phyloP scores from a whole-genome alignment of 2,329 filamentous ascomycete genomes.

The Stenocarpella maydis region DNA sequence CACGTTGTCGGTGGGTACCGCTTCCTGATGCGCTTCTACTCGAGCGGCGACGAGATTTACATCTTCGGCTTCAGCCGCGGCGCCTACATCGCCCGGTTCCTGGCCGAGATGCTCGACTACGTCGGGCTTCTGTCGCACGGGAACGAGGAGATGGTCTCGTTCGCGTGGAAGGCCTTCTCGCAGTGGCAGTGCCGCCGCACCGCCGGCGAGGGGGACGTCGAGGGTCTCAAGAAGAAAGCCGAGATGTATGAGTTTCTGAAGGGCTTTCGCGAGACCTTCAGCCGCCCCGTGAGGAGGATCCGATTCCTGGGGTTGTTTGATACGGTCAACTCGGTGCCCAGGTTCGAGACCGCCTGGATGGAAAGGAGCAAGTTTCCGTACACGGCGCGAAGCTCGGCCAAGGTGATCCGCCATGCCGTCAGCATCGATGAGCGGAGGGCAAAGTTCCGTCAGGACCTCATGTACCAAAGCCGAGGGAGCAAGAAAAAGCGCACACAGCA shows the following conservation, averaged over 20 bases:
- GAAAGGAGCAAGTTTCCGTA: constrained; percentile 80
- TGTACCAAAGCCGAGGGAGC: constrained; percentile 57
- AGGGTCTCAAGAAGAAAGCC: constrained; percentile 57
- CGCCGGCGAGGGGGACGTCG: constrained; percentile 51
- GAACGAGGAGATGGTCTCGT: constrained; percentile 85
- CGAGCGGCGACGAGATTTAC: constrained; percentile 70
- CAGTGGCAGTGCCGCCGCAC: constrained; percentile 72
- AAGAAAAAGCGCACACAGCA: constrained; percentile 38
- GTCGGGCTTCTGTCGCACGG: constrained; percentile 81
- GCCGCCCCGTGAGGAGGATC: constrained; percentile 76
- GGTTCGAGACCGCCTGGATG: constrained; percentile 81
- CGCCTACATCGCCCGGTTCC: constrained; percentile 76
- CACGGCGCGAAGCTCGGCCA: constrained; percentile 64
- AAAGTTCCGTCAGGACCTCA: constrained; percentile 76
- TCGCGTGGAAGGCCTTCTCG: constrained; percentile 84
- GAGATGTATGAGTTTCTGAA: constrained; percentile 79
- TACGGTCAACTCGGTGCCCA: constrained; percentile 81
- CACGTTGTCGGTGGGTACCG: constrained; percentile 86
- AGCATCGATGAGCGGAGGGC: constrained; percentile 75
- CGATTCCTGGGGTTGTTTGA: constrained; percentile 83
- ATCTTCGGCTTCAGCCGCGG: constrained; percentile 80
- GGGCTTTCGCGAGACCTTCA: constrained; percentile 83
- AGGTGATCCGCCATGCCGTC: constrained; percentile 73
- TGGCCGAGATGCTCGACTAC: constrained; percentile 86
- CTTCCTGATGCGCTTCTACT: constrained; percentile 79